These are phyloP conservation scores for Yarrowia alimentaria DNA, from an alignment of 805 yeast species.

Conservation along the genomic window DNA sequence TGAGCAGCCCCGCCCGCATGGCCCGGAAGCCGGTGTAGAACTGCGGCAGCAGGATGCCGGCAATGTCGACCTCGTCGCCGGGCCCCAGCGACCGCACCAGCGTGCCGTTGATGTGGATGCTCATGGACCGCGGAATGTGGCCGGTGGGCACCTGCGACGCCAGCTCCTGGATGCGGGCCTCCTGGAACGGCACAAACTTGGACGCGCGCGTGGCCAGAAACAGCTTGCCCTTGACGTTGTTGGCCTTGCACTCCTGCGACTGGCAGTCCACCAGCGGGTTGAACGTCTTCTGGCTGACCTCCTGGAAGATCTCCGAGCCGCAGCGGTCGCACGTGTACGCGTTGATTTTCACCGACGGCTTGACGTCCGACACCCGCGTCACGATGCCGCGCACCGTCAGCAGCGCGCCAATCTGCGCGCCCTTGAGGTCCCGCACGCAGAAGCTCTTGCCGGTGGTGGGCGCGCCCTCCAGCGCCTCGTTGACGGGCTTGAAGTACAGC, in stretches of 20 bases:
- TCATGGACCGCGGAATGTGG: constrained; percentile 86
- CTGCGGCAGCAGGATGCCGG: constrained; percentile 89
- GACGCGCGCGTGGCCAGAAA: constrained; percentile 95
- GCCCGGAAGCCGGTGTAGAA: constrained; percentile 97
- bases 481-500: constrained; percentile 80
- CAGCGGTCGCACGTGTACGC: constrained; percentile 98
- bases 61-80: constrained; percentile 90
- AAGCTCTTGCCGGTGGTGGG: constrained; percentile 52
- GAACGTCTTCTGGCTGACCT: constrained; percentile 78
- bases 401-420: constrained; percentile 76
- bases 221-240: constrained; percentile 82
- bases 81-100: constrained; percentile 84
- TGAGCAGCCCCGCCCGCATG: constrained; percentile 83
- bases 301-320: constrained; percentile 96
- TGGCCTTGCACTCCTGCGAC: constrained; percentile 71
- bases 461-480: constrained; percentile 38
- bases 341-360: constrained; percentile 84
- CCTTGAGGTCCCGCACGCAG: constrained; percentile 88
- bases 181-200: constrained; percentile 92
- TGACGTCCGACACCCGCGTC: constrained; percentile 93
- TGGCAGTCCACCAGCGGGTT: constrained; percentile 88
- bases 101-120: constrained; percentile 88
- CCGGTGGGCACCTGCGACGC: constrained; percentile 98
- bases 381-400: constrained; percentile 92
- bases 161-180: constrained; percentile 89